Evolutionary conservation across 257 asterid species (phyloP), one percentile per base, ranked within the genome.

Genomic region (Solanum sitiens): DNA sequence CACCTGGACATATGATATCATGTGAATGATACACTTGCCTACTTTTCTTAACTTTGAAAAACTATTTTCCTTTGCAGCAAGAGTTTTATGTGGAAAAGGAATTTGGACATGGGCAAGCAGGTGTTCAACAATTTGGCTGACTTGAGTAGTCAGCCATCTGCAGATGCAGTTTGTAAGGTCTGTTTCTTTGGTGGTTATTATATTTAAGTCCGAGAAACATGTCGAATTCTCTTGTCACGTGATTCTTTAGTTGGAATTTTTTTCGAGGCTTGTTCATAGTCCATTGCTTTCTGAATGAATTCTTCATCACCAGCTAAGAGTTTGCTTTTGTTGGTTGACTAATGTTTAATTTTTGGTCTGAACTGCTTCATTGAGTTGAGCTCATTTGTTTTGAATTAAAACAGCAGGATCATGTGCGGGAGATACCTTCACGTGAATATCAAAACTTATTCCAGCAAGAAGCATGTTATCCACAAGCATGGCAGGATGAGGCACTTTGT

Each of bases 81-180:
- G 21, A 80, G 84, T 35, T 32, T 9, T 44, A 71, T 50, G 83
- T 39, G 63, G 40, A 27, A 11, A 11, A 37, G 40, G 84, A 21
- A 65, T 73, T 27, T 83, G 67, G 91, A 87, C 18, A 8, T 65
- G 89, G 84, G 87, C 87, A 88, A 30, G 35, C 91, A 87, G 83
- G 72, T 77, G 56, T 16, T 82, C 23, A 65, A 89, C 68, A 44
- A 67, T 50, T 86, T n/a, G 65, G 47, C 87, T 87, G 83, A 21
- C 87, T 67, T 77, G 86, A 56, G 83, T 16, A 37, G 61, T 72
- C 87, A 63, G 39, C 70, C 75, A 45, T 63, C 86, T 39, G 88
- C n/a, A 68, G 89, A 68, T 85, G 35, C 90, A 30, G 86, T 88
- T 85, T 79, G 33, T 70, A 88, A 88, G 95, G 95, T 93, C 76